Evolutionary conservation across 768 basidiomycete species (phyloP).

Genomic region (Tricholoma matsutake): DNA sequence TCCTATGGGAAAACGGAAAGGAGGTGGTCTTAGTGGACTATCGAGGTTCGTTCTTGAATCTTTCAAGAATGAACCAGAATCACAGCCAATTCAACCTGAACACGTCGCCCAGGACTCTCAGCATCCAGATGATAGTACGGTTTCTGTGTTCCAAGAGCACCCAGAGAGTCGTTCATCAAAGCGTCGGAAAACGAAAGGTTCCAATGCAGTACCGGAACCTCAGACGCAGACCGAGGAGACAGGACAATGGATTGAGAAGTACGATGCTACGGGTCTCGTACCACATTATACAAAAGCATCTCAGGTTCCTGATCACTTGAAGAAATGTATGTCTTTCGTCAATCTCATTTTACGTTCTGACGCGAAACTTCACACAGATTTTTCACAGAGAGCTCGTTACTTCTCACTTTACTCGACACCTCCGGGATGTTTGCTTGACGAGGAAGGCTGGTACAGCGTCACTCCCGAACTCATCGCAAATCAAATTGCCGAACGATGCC

Average conservation of each 20-base stretch:
- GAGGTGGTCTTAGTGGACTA: conserved; percentile 42
- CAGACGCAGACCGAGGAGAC: conserved; percentile 16
- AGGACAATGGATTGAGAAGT: conserved; percentile 35
- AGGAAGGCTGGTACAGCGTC: conserved; percentile 98
- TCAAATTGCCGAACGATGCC: conserved; percentile 91
- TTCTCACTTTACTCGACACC: conserved; percentile 73
- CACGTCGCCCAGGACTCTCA: not conserved
- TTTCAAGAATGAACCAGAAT: conserved; percentile 23
- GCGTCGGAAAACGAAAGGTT: conserved; percentile 27
- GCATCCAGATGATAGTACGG: not conserved
- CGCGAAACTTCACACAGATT: conserved; percentile 53
- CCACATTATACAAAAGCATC: conserved; percentile 60
- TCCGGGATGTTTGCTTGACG: conserved; percentile 82
- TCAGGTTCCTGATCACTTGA: conserved; percentile 73
- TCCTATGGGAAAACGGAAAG: conserved; percentile 33
- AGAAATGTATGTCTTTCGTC: conserved; percentile 66
- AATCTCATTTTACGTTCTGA: not conserved
- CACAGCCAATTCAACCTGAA: not conserved
- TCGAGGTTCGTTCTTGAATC: conserved; percentile 41
- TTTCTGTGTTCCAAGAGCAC: not conserved
- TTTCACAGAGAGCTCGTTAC: conserved; percentile 75
- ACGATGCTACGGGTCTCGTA: conserved; percentile 73
- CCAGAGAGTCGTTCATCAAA: conserved; percentile 29
- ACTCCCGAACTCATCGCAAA: conserved; percentile 91
- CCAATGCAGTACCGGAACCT: conserved; percentile 2